Evolutionary conservation across 2,329 filamentous ascomycete genomes (phyloP).

Genomic region (Fusarium sp.): DNA sequence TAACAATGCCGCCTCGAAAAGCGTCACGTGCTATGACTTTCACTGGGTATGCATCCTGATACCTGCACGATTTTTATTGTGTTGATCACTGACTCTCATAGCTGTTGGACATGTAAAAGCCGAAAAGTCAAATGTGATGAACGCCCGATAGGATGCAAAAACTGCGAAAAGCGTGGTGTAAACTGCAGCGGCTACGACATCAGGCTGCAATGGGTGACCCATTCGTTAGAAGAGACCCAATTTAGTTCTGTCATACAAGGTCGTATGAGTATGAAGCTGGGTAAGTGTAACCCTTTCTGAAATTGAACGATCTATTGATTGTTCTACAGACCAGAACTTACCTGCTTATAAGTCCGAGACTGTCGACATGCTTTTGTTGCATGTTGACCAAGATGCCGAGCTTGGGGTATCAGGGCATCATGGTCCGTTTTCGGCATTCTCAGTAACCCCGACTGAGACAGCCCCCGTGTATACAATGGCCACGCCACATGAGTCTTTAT

Average conservation of each 20-base stretch:
- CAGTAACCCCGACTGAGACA: background rate
- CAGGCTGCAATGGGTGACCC: background rate
- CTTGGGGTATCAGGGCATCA: background rate
- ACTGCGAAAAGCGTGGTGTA: slow-evolving; percentile 3
- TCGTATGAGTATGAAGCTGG: background rate
- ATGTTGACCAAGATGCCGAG: background rate
- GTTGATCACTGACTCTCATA: background rate
- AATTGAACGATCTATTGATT: background rate
- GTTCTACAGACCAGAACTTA: background rate
- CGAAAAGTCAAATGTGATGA: slow-evolving; percentile 1
- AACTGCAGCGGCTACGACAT: background rate
- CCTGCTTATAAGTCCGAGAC: background rate
- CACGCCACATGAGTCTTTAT: background rate
- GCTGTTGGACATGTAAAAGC: slow-evolving; percentile 4
- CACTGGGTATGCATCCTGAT: background rate
- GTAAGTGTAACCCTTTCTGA: background rate
- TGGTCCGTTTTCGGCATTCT: background rate
- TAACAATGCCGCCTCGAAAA: background rate
- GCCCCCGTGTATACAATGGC: background rate
- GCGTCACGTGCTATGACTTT: background rate
- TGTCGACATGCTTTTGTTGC: background rate
- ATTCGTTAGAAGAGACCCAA: background rate
- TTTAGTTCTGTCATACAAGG: background rate
- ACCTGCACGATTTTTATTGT: too few species aligned
- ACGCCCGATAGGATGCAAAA: background rate